Base-by-base conservation (phyloP, 1,139 yeast genomes). In the Geotrichum armillariae region DNA sequence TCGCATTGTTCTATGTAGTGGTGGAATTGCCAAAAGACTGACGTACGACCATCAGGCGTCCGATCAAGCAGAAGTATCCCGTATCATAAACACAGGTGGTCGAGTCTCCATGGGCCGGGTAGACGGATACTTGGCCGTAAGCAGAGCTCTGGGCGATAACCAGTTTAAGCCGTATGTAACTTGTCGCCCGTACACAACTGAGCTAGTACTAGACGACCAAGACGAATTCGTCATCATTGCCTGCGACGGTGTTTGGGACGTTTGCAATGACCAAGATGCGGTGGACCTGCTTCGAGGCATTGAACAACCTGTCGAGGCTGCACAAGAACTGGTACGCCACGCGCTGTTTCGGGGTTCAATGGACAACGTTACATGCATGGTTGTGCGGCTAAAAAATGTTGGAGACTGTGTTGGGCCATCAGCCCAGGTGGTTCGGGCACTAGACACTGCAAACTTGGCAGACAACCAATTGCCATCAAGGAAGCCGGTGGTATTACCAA, bases 221-320 rank as follows among this genome's bases (percentile, higher is more conserved):
- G 95, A 88, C 63, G 79, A 83, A 56, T 85, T 85, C 62, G 67
- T 90, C 63, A 87, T 90, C 41, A 69, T 90, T 52, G 97, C 96
- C 0, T 89, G 96, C 66, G 97, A 90, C 68, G 97, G 97, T 0
- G 72, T 90, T 9, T 90, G 96, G 96, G 96, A 90, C 65, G 96
- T 90, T 3, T 74, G 88, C 49, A 75, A 79, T 9, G 96, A 88
- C 64, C 82, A 80, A 55, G 78, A 77, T 53, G 96, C 96, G 0
- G 85, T 91, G 53, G 81, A 82, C 50, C 65, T 80, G 57, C 82
- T 84, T 4, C 68, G 74, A 41, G 76, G 77, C 41, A 68, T 74
- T 3, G 58, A 62, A 2, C 80, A 78, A 58, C 82, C 91, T 0
- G 76, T 78, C 49, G 66, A 66, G 27, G 95, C 94, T 0, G 83